Evolutionary conservation across 106 monocot genomes (phyloP), one percentile per base, ranked within the genome.

Genomic region (Dactylorhiza incarnata): DNA sequence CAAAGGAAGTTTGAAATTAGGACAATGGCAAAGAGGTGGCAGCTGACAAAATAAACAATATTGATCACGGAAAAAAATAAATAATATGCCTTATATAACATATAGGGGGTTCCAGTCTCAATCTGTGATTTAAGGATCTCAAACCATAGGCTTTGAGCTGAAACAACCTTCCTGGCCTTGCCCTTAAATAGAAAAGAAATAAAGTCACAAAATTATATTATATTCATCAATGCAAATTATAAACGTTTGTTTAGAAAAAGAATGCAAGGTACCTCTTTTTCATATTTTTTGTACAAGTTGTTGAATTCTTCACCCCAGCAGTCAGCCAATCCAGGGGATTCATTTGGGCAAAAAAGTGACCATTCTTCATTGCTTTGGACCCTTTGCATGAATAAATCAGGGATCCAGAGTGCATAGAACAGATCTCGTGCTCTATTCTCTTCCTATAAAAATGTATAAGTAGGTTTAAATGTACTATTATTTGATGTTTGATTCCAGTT

Each of bases 371-470:
- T 48, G 25, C 15, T 25, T 49, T 68, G 47, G 5, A 77, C 77
- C 53, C 77, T 67, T 29, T 77, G 8, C 77, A 77, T 77, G 25
- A 77, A 77, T 2, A 77, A 48, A 17, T 77, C 95, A 16, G 92
- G 90, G 70, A 95, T 68, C 95, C 95, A 95, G 3, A 92, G 82
- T 0, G 87, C 92, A 88, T 85, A 95, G 77, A 95, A 92, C 12
- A 95, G 76, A 84, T 95, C 95, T 15, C 95, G 79, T 65, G 95
- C 95, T 53, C 95, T 83, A 48, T 92, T 87, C 70, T 95, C 95
- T 76, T 95, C 95, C 95, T 95, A 55, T 52, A 52, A 52, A 65
- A 59, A 17, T 19, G 2, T 37, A 37, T 37, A 37, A 37, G 37
- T 37, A 37, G 37, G 37, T 37, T 37, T 37, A 37, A 37, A 37